phyloP scores from a whole-genome alignment of 2,329 filamentous ascomycete genomes.

The Phialemoniopsis sp. region DNA sequence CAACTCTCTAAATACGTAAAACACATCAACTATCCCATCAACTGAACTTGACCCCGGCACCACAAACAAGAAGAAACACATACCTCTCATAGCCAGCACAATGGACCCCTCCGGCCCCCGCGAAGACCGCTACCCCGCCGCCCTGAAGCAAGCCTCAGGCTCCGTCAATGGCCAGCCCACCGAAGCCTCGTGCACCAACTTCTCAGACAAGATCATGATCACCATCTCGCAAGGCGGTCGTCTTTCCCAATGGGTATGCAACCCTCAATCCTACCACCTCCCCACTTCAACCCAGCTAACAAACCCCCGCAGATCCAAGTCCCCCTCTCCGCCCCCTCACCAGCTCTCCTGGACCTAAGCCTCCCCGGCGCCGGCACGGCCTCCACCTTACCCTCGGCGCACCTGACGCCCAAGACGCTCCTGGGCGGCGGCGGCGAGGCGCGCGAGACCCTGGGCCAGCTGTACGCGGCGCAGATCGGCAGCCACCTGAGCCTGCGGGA shows the following conservation, averaged over 20 bases:
- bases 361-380: slow-evolving; percentile 24
- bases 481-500: slow-evolving; percentile 71
- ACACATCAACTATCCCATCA: too few relatives aligned
- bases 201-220: slow-evolving; percentile 86
- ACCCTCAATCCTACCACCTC: slow-evolving; percentile 24
- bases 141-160: slow-evolving; percentile 54
- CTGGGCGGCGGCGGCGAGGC: slow-evolving; percentile 78
- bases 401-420: slow-evolving; percentile 82
- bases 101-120: slow-evolving; percentile 38
- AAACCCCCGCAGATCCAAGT: slow-evolving; percentile 63
- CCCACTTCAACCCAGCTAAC: slow-evolving; percentile 21
- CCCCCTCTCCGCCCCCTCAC: slow-evolving; percentile 64
- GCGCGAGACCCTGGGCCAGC: slow-evolving; percentile 78
- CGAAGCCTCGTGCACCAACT: slow-evolving; percentile 67
- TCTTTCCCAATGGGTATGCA: slow-evolving; percentile 83
- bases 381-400: slow-evolving; percentile 64
- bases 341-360: slow-evolving; percentile 59
- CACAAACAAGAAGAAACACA: too few relatives aligned
- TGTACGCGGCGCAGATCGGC: slow-evolving; percentile 86
- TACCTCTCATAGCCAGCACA: neutral
- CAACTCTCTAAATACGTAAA: too few relatives aligned
- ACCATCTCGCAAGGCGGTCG: slow-evolving; percentile 83
- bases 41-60: too few relatives aligned
- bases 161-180: slow-evolving; percentile 66
- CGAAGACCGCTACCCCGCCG: slow-evolving; percentile 63